These are phyloP conservation scores for Tulasnella sp. DNA, from an alignment of 768 basidiomycete species.

Conservation along the genomic window DNA sequence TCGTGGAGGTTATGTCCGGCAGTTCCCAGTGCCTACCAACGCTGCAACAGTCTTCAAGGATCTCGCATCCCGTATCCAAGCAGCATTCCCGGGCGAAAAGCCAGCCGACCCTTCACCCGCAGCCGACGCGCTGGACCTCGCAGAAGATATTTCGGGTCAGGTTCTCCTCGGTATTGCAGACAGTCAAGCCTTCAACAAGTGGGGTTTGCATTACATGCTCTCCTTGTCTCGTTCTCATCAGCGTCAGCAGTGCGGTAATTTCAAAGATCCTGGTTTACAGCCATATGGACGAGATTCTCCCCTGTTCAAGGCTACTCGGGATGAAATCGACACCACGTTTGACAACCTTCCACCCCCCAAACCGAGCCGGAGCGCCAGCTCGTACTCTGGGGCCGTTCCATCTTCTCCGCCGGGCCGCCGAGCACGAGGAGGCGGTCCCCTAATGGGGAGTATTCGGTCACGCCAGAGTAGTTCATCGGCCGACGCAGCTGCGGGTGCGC, in stretches of 20 bases:
- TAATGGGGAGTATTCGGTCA: background rate
- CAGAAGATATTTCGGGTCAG: conserved; percentile 35
- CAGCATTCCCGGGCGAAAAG: conserved; percentile 20
- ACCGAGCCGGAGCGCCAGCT: conserved; percentile 21
- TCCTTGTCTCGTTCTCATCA: conserved; percentile 37
- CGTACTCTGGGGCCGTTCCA: too few relatives aligned
- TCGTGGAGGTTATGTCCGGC: background rate
- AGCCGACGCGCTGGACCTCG: conserved; percentile 32
- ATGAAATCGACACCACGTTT: conserved; percentile 37
- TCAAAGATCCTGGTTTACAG: conserved; percentile 37
- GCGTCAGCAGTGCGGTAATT: conserved; percentile 38
- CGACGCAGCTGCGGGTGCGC: background rate
- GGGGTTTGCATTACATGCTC: conserved; percentile 37
- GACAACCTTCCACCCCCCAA: conserved; percentile 37
- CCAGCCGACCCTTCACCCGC: background rate
- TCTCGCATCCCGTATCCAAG: background rate
- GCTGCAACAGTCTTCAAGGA: background rate
- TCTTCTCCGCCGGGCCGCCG: background rate
- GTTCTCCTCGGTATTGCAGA: conserved; percentile 32
- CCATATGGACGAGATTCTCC: conserved; percentile 36
- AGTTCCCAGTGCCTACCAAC: background rate
- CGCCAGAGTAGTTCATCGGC: background rate
- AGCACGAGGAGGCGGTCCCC: background rate
- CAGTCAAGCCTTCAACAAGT: conserved; percentile 22
- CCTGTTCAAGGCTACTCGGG: conserved; percentile 32